These are phyloP conservation scores for Aspergillus nidulans DNA, from an alignment of 495 filamentous ascomycete genomes.

Conservation along the genomic window DNA sequence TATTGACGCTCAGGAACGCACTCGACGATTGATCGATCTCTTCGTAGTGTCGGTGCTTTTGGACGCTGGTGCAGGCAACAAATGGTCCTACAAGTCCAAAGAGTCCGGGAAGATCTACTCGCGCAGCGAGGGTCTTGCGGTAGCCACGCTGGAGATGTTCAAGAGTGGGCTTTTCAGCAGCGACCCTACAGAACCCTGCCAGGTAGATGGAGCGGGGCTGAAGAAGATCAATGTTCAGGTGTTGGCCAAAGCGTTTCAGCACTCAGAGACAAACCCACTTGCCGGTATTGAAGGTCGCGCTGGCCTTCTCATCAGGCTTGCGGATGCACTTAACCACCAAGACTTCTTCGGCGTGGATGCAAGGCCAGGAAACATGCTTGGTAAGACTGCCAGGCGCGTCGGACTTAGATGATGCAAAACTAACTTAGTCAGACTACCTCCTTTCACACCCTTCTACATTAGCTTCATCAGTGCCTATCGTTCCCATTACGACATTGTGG, in stretches of 20 bases:
- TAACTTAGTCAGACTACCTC: conserved; percentile 66
- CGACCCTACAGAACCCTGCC: conserved; percentile 70
- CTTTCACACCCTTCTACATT: conserved; percentile 86
- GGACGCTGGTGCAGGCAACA: conserved; percentile 62
- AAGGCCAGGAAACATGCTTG: conserved; percentile 91
- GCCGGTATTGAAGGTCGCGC: conserved; percentile 85
- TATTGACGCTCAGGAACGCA: conserved; percentile 58
- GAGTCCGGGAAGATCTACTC: conserved; percentile 82
- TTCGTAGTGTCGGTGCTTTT: conserved; percentile 66
- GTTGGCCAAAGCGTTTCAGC: conserved; percentile 78
- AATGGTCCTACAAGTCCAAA: conserved; percentile 80
- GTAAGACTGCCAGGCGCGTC: conserved; percentile 42
- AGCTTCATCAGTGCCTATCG: conserved; percentile 79
- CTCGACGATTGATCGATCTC: conserved; percentile 61
- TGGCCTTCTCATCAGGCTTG: conserved; percentile 70
- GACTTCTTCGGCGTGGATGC: conserved; percentile 83
- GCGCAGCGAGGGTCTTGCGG: conserved; percentile 86
- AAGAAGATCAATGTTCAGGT: conserved; percentile 68
- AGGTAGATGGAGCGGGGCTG: conserved; percentile 82
- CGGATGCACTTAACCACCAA: conserved; percentile 71
- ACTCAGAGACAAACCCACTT: conserved; percentile 73
- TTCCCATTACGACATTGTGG: conserved; percentile 91
- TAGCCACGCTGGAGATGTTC: conserved; percentile 97
- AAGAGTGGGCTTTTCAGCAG: conserved; percentile 91
- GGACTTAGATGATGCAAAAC: neutral